Evolutionary conservation across 805 yeast genomes (phyloP).

Genomic region (Spathaspora arborariae): DNA sequence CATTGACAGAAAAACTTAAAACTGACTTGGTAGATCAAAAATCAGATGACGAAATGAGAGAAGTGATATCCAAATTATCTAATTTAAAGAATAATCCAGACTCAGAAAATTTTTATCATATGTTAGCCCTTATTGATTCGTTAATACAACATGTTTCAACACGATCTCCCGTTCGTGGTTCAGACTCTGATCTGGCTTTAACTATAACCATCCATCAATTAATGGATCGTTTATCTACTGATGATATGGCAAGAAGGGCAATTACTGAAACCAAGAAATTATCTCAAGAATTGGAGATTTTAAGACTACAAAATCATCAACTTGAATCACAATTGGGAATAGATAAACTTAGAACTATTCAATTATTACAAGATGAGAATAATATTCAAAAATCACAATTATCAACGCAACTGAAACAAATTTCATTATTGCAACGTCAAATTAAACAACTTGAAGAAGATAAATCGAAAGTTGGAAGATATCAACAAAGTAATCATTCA

Average conservation of each 20-base stretch:
- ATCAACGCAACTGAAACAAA: slow-evolving; percentile 22
- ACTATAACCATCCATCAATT: slow-evolving; percentile 30
- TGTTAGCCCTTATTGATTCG: slow-evolving; percentile 26
- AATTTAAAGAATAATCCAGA: slow-evolving; percentile 20
- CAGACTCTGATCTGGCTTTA: slow-evolving; percentile 25
- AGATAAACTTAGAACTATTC: slow-evolving; percentile 18
- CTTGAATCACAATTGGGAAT: slow-evolving; percentile 19
- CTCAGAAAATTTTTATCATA: slow-evolving; percentile 19
- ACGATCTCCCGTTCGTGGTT: slow-evolving; percentile 18
- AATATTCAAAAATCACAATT: slow-evolving; percentile 17
- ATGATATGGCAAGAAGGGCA: slow-evolving; percentile 33
- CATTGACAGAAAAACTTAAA: background rate
- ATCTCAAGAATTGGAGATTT: slow-evolving; percentile 15
- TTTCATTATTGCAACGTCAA: slow-evolving; percentile 20
- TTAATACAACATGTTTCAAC: slow-evolving; percentile 26
- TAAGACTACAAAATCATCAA: slow-evolving; percentile 20
- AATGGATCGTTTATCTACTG: slow-evolving; percentile 31
- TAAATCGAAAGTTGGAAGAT: slow-evolving; percentile 3
- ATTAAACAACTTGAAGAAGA: slow-evolving; percentile 18
- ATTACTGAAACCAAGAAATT: slow-evolving; percentile 27
- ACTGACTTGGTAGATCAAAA: background rate
- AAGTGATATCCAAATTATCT: slow-evolving; percentile 24
- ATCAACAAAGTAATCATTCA: background rate
- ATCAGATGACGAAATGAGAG: slow-evolving; percentile 10
- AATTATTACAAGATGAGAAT: slow-evolving; percentile 20